Base-by-base conservation (phyloP, 2,329 filamentous ascomycete genomes). In the Arachnomyces sp. region DNA sequence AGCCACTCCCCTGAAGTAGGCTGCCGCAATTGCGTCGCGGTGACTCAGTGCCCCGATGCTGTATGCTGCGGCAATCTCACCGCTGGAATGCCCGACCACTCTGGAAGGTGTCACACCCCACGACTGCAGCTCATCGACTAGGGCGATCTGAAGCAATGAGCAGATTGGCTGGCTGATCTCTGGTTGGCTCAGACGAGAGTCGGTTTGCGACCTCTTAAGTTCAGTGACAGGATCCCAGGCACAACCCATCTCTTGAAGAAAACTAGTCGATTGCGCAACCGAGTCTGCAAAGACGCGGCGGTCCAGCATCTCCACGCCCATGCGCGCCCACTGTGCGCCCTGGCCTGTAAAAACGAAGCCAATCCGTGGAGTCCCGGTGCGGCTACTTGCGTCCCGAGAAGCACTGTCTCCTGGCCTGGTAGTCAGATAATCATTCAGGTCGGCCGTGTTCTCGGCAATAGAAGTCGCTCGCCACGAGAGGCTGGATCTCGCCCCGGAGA, bases 11-110 rank as follows among this genome's bases (percentile, higher is more conserved):
- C 49, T 37, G 30, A 43, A 44, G 36, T 51, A 52, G 7, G 50
- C 46, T 15, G 43, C 28, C 1, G 28, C 30, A 7, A 50, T 45
- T 12, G 48, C 46, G 12, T 36, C 30, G 15, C 35, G 12, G 8
- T n/a, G 12, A 6, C 16, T 41, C 9, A 56, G 25, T 25, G 34
- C 34, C 3, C 45, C 44, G 6, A 36, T 40, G 15, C 41, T 39
- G 35, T 53, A 57, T 3, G 54, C 51, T n/a, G 54, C 54, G 4
- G 46, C 52, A 31, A 57, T 56, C 28, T 57, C 54, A 11, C 54
- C 54, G 4, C 34, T 41, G 2, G 49, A 54, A 40, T 57, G 54
- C 4, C 54, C 47, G 7, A 47, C 34, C 2, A 51, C 49, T 2
- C 39, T 43, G 3, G 33, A 17, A 5, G 52, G 52, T 3, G 7